A percentile compares a stretch with the other conserved stretches of the same genome.
These are phyloP conservation scores for Phylloporus arenicola DNA, from an alignment of 768 basidiomycete species.

Conservation along the genomic window DNA sequence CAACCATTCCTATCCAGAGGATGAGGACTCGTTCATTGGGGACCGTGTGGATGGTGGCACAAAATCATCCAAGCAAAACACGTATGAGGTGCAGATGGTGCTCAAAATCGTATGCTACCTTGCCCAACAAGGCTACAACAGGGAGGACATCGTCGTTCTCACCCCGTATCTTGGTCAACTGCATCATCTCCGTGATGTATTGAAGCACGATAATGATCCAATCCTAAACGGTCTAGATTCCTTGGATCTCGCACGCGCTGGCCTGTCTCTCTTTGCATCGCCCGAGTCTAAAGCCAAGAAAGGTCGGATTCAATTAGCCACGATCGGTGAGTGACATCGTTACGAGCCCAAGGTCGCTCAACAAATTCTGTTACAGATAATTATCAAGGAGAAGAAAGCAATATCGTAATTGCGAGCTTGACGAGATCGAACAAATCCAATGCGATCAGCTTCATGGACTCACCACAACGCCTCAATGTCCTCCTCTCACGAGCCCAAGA, in stretches of 20 bases:
- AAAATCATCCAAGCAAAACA: slow-evolving; percentile 56
- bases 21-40: slow-evolving; percentile 33
- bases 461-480: slow-evolving; percentile 66
- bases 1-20: slow-evolving; percentile 53
- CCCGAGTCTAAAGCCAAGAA: slow-evolving; percentile 35
- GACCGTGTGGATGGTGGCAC: slow-evolving; percentile 41
- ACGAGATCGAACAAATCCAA: slow-evolving; percentile 52
- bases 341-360: background rate
- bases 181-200: slow-evolving; percentile 38
- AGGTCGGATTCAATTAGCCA: slow-evolving; percentile 45
- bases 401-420: slow-evolving; percentile 57
- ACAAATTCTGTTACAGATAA: slow-evolving; percentile 45
- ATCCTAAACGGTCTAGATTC: slow-evolving; percentile 60
- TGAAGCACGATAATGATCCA: slow-evolving; percentile 48
- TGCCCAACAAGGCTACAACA: slow-evolving; percentile 61
- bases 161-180: slow-evolving; percentile 70
- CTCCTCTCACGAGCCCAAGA: slow-evolving; percentile 63
- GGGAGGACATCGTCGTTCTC: slow-evolving; percentile 54
- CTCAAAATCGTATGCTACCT: slow-evolving; percentile 62
- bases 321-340: slow-evolving; percentile 45
- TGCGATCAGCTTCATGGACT: slow-evolving; percentile 67
- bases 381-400: slow-evolving; percentile 70
- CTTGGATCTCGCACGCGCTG: slow-evolving; percentile 50
- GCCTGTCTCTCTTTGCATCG: slow-evolving; percentile 35
- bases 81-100: slow-evolving; percentile 55